Evolutionary conservation across 2,329 filamentous ascomycete genomes (phyloP).

Genomic region (Fusarium coicis): DNA sequence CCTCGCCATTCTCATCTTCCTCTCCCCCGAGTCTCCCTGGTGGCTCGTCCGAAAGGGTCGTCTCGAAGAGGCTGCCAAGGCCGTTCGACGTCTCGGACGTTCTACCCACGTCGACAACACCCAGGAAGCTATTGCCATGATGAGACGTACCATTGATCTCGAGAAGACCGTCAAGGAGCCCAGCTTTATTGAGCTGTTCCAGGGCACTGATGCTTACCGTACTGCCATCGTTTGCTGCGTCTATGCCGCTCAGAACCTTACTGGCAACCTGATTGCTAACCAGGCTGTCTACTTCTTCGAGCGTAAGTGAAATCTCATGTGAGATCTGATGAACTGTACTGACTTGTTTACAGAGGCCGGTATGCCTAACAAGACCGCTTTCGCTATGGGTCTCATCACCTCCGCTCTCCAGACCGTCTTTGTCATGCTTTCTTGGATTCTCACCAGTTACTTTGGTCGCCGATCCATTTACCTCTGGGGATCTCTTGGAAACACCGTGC

Average conservation of each 20-base stretch:
- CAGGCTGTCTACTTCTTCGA: conserved; percentile 70
- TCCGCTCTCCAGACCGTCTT: conserved; percentile 70
- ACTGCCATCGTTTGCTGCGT: conserved; percentile 67
- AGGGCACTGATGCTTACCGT: conserved; percentile 63
- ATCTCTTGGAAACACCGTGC: conserved; percentile 61
- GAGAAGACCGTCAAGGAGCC: conserved; percentile 58
- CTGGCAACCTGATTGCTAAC: conserved; percentile 70
- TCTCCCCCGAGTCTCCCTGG: conserved; percentile 64
- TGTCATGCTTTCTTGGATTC: conserved; percentile 74
- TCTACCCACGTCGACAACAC: conserved; percentile 28
- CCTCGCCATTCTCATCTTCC: conserved; percentile 61
- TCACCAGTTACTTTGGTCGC: conserved; percentile 71
- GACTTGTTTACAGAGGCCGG: conserved; percentile 64
- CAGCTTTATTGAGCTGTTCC: conserved; percentile 62
- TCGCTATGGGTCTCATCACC: conserved; percentile 72
- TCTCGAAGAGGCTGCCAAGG: conserved; percentile 53
- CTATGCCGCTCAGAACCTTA: conserved; percentile 68
- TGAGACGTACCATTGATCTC: conserved; percentile 65
- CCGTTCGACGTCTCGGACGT: conserved; percentile 59
- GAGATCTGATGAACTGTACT: neutral
- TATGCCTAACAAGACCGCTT: conserved; percentile 63
- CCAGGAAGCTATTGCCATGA: conserved; percentile 62
- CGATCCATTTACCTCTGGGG: conserved; percentile 74
- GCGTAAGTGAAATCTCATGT: conserved; percentile 28
- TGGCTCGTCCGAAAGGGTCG: conserved; percentile 64